Base-by-base conservation (phyloP, 768 basidiomycete species). In the Flagelloscypha sp. region DNA sequence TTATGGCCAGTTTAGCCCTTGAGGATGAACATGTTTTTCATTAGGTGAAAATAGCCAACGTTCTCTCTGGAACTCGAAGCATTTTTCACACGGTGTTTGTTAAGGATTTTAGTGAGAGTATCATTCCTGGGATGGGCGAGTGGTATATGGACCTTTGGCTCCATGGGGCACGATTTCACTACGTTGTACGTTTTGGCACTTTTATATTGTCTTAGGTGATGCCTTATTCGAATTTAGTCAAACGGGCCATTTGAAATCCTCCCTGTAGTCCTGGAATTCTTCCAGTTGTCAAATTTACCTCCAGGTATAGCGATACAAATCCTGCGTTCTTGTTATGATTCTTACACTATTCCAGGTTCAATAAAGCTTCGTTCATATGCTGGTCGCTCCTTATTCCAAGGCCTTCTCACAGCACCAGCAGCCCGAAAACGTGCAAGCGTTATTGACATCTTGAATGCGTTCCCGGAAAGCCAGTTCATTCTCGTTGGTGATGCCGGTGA, bases 81-180 rank as follows among this genome's bases (percentile, higher is more conserved):
- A 79, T 87, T 3, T 95, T 97, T 55, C 70, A 80, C 37, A 94
- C 92, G 50, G 90, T 94, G 1, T 98, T 99, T 42, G 89, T 89
- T 11, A 82, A 82, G 48, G 84, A 88, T 36, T 54, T 88, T 20
- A 65, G 70, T 36, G 89, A 97, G 31, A 73, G 77, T 22, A 61
- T 83, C 27, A 84, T 95, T 30, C 79, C 78, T 4, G 87, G 79
- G 3, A 88, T 90, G 84, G 74, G 76, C 23, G 74, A 77, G 15
- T 87, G 84, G 80, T 88, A 87, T 54, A 61, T 58, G 9, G 43
- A 49, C 5, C 76, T 88, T 74, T 84, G 76, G 75, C 57, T 54
- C 16, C 60, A 60, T 13, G 89, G 90, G 1, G 83, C 80, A 7
- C 57, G 77, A 35, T 93, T 90, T 53, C 88, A 92, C 50, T 94